Conservation (phyloP, 306 rosid genomes). For the Oxytropis ochrocephala region DNA sequence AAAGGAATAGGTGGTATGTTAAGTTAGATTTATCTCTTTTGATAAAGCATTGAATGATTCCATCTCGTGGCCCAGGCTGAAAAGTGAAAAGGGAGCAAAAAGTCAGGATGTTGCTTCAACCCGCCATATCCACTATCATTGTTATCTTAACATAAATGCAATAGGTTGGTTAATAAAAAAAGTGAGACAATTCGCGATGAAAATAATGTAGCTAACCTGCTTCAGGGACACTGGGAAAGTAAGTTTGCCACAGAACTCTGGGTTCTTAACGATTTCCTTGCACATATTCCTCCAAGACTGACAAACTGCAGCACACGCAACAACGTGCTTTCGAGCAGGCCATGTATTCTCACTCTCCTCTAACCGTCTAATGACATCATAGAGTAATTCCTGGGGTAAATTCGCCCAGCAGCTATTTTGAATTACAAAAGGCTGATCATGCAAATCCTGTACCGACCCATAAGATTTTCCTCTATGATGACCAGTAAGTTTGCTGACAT, state of each 20-base stretch:
- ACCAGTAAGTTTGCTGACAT: constrained; percentile 49
- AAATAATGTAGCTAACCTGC: constrained; percentile 43
- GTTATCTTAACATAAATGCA: neutral
- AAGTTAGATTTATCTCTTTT: constrained; percentile 79
- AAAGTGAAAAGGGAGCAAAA: constrained; percentile 15
- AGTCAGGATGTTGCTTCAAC: constrained; percentile 11
- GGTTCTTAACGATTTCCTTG: constrained; percentile 71
- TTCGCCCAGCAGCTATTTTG: constrained; percentile 83
- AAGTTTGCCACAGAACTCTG: constrained; percentile 75
- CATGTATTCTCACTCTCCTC: constrained; percentile 82
- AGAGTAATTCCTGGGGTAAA: constrained; percentile 71
- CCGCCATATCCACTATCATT: neutral
- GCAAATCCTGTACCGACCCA: constrained; percentile 67
- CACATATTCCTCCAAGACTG: constrained; percentile 89
- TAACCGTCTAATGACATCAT: constrained; percentile 69
- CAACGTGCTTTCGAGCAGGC: constrained; percentile 81
- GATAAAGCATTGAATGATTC: constrained; percentile 71
- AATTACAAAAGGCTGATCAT: constrained; percentile 52
- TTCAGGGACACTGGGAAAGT: constrained; percentile 83
- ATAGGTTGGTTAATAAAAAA: neutral
- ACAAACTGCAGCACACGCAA: constrained; percentile 84
- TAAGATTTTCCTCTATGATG: constrained; percentile 78
- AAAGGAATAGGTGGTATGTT: constrained; percentile 69
- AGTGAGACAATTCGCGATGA: neutral
- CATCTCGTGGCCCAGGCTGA: constrained; percentile 87